Evolutionary conservation across 1,284 basidiomycete species (phyloP), one percentile per base, ranked within the genome.

Genomic region (Schizophyllum commune): DNA sequence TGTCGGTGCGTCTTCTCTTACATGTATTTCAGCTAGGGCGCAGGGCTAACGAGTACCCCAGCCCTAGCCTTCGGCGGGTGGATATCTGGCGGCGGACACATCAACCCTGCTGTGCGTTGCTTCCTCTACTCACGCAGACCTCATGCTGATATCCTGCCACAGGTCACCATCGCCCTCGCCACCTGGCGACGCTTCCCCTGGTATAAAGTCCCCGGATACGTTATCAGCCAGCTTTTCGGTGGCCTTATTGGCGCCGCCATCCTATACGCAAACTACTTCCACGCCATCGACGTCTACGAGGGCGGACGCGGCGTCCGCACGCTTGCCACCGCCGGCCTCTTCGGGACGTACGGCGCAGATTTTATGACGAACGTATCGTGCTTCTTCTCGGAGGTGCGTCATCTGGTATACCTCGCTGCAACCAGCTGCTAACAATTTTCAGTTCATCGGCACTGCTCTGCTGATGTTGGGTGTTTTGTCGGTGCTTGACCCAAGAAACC

Each of bases 121-220:
- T 27, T 21, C 20, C 9, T 61, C 47, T 52, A 47, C 13, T 57
- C 21, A 22, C 13, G 22, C 6, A 27, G 21, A 61, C 34, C 53
- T 15, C 13, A 55, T 15, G 15, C 60, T 34, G 55, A 62, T 64
- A 22, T 67, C 21, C 34, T 57, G 57, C 54, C 20, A 13, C 63
- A 82, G 80, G 77, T 91, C 13, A 93, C 91, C 2, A 68, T 93
- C 47, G 78, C 84, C 5, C 68, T 92, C 55, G 88, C 88, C 0
- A 75, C 83, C 5, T 84, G 85, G 68, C 83, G 91, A 61, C 79
- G 79, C 58, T 93, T 94, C 72, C 89, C 92, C 1, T 87, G 85
- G 83, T 81, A 80, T 63, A 93, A 92, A 69, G 88, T 92, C 0
- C 88, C 89, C 72, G 69, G 65, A n/a, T 94, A 88, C 69, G 82